Evolutionary conservation across 805 yeast genomes (phyloP).

Genomic region (Saccharomycopsis sp.): DNA sequence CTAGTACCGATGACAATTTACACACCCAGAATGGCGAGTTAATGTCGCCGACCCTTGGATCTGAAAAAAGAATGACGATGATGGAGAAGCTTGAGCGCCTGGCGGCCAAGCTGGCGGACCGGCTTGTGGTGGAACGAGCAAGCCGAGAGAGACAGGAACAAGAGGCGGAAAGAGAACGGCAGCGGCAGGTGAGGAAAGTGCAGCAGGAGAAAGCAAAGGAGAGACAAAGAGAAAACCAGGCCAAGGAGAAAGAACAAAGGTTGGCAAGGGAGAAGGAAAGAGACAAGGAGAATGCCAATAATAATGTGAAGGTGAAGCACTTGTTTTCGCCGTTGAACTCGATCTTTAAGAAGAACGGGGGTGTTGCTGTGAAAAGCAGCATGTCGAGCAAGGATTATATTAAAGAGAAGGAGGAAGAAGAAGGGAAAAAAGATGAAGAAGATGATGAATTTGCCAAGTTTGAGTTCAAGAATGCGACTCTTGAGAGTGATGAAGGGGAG

Average conservation of each 20-base stretch:
- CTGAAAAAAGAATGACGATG: not conserved
- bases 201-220: not conserved
- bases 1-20: conserved; percentile 1
- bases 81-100: conserved; percentile 12
- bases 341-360: conserved; percentile 13
- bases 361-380: too few species aligned
- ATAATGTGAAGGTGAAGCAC: too few species aligned
- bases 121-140: conserved; percentile 9
- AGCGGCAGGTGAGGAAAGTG: not conserved
- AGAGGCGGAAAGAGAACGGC: conserved; percentile 8
- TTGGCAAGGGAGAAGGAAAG: not conserved
- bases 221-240: not conserved
- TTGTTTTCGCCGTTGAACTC: conserved; percentile 15
- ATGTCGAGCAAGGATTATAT: too few species aligned
- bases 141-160: conserved; percentile 5
- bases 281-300: not conserved
- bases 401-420: not conserved
- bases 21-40: too few species aligned
- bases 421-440: conserved; percentile 1
- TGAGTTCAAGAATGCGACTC: not conserved
- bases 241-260: not conserved
- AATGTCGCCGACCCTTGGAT: too few species aligned
- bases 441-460: not conserved
- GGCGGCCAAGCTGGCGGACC: conserved; percentile 14
- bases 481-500: not conserved